A percentile compares a stretch with the other conserved stretches of the same genome.
These are phyloP conservation scores for Penicillium corylophilum DNA, from an alignment of 2,329 filamentous ascomycete species.

Conservation along the genomic window DNA sequence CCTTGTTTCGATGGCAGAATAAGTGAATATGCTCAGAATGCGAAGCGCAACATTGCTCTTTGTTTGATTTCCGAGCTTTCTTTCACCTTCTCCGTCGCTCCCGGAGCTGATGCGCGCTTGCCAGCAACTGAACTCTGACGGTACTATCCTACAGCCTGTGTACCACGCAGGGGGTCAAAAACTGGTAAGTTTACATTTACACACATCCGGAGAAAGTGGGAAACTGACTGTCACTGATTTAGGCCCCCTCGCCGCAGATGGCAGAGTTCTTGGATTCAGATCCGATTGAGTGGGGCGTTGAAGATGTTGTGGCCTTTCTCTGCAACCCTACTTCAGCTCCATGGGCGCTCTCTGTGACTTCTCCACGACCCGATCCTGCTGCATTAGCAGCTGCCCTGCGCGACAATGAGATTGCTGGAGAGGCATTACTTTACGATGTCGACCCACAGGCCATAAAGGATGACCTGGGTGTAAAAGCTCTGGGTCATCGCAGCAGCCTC, in stretches of 20 bases:
- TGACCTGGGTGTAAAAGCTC: slow-evolving; percentile 57
- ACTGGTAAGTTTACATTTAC: background rate
- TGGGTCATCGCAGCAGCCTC: slow-evolving; percentile 60
- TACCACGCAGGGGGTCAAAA: background rate
- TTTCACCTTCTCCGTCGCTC: background rate
- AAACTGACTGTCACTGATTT: background rate
- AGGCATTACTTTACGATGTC: slow-evolving; percentile 60
- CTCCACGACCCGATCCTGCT: slow-evolving; percentile 52
- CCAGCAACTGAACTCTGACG: no score
- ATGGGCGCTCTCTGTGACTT: slow-evolving; percentile 34
- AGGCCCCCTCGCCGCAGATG: slow-evolving; percentile 25
- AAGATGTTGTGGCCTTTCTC: slow-evolving; percentile 65
- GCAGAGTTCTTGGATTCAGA: slow-evolving; percentile 47
- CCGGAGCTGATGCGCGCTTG: background rate
- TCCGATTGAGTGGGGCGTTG: slow-evolving; percentile 72
- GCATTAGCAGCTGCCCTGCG: slow-evolving; percentile 57
- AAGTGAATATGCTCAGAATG: background rate
- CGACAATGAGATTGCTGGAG: slow-evolving; percentile 65
- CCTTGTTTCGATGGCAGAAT: background rate
- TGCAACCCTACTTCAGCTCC: slow-evolving; percentile 54
- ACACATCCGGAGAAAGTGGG: background rate
- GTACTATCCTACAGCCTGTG: background rate
- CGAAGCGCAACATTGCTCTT: background rate
- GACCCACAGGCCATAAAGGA: slow-evolving; percentile 50
- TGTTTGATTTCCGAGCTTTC: background rate